Conservation (phyloP, 139 green algal genomes). For the Chlamydomonas asymmetrica region DNA sequence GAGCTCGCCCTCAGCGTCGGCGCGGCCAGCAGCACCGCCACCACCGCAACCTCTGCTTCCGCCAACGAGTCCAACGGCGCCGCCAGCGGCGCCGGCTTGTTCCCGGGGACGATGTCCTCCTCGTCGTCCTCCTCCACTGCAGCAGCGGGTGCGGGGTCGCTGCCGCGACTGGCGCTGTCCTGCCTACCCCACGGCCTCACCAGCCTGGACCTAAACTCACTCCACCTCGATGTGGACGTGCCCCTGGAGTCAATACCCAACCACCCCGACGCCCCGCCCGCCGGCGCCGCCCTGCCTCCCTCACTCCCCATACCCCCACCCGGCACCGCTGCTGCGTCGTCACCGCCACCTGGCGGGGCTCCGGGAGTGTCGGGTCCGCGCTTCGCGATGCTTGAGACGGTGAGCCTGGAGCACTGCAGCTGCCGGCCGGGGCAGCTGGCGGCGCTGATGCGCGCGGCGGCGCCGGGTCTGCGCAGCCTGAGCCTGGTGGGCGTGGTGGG, state of each 20-base stretch:
- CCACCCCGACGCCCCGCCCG: no score
- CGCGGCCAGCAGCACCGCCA: neutral
- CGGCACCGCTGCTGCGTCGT: no score
- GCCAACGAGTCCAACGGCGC: neutral
- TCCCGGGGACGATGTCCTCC: no score
- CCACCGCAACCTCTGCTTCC: no score
- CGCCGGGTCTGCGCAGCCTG: neutral
- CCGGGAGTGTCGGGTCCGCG: no score
- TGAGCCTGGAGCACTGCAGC: constrained; percentile 15
- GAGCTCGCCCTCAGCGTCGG: constrained; percentile 9
- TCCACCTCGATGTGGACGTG: constrained; percentile 7
- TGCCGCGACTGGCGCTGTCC: constrained; percentile 2
- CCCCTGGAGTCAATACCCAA: no score
- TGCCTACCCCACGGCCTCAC: constrained; percentile 9
- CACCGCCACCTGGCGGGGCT: no score
- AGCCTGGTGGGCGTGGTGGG: constrained; percentile 19
- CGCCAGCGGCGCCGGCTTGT: no score
- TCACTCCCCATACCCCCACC: no score
- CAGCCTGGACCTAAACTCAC: constrained; percentile 15
- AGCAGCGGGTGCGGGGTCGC: neutral
- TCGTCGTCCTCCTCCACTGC: no score
- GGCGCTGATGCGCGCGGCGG: neutral
- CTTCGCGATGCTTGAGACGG: no score
- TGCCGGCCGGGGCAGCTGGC: constrained; percentile 11
- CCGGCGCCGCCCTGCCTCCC: no score